Conservation (phyloP, 805 yeast genomes). For the Candida tibetensis region DNA sequence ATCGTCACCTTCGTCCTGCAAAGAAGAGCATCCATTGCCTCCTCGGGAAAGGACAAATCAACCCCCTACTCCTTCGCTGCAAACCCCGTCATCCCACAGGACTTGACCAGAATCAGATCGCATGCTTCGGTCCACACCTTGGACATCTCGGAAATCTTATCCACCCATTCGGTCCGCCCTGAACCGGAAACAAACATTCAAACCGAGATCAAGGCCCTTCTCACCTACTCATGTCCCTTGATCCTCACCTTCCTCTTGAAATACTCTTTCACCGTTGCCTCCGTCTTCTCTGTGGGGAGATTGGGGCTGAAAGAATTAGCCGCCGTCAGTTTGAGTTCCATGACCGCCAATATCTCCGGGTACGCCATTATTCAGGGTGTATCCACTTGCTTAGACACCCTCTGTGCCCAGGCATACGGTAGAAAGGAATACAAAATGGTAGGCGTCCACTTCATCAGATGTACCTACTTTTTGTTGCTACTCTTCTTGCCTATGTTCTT, state of each 20-base stretch:
- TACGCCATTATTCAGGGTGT: conserved; percentile 74
- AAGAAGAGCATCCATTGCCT: conserved; percentile 38
- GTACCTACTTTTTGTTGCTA: conserved; percentile 54
- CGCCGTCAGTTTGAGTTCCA: conserved; percentile 70
- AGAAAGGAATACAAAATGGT: conserved; percentile 61
- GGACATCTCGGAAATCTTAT: conserved; percentile 20
- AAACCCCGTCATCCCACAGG: conserved; percentile 12
- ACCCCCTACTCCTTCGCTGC: conserved; percentile 15
- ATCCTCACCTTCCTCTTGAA: conserved; percentile 67
- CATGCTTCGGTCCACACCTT: conserved; percentile 14
- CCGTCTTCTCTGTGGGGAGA: conserved; percentile 74
- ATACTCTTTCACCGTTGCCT: conserved; percentile 71
- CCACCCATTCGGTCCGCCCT: conserved; percentile 25
- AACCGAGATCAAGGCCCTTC: conserved; percentile 39
- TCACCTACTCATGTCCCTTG: conserved; percentile 52
- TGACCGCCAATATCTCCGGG: conserved; percentile 77
- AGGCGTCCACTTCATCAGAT: conserved; percentile 66
- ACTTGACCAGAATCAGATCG: conserved; percentile 14
- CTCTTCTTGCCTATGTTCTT: conserved; percentile 53
- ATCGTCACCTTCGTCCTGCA: conserved; percentile 38
- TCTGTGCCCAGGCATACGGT: conserved; percentile 78
- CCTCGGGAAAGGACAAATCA: conserved; percentile 21
- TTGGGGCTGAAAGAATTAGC: conserved; percentile 70
- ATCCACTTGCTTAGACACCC: conserved; percentile 74
- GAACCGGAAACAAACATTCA: conserved; percentile 43